Evolutionary conservation across 83 land plant genomes (phyloP).

Genomic region (Isoetes engelmannii): DNA sequence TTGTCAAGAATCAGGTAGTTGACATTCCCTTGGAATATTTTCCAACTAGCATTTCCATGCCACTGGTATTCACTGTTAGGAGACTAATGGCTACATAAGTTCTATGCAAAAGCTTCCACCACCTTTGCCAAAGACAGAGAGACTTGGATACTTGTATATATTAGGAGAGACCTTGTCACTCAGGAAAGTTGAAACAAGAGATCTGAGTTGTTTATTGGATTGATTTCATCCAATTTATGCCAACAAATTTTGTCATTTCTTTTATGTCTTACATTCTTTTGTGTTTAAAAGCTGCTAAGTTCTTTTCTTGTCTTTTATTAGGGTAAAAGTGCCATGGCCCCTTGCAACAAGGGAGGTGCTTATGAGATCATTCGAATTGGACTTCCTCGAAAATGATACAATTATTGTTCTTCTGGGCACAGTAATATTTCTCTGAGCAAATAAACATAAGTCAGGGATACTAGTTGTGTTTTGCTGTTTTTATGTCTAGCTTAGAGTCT

Average conservation of each 20-base stretch:
- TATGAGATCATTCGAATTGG: conserved; percentile 67
- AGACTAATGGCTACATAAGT: no score
- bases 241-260: background rate
- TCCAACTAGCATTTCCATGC: conserved; percentile 6
- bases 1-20: conserved; percentile 68
- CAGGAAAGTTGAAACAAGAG: background rate
- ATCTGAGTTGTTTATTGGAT: no score
- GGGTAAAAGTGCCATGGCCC: conserved; percentile 26
- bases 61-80: no score
- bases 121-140: conserved; percentile 41
- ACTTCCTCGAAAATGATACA: conserved; percentile 68
- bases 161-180: conserved; percentile 44
- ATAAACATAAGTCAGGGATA: no score
- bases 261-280: background rate
- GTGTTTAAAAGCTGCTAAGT: background rate
- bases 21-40: background rate
- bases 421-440: conserved; percentile 31
- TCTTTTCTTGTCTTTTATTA: background rate
- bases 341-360: conserved; percentile 66
- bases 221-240: no score
- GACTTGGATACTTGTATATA: conserved; percentile 37
- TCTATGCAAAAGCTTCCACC: background rate
- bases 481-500: no score
- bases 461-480: background rate
- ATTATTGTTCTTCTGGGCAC: conserved; percentile 58